phyloP scores from a whole-genome alignment of 768 basidiomycete species.

The Grammothele lineata region DNA sequence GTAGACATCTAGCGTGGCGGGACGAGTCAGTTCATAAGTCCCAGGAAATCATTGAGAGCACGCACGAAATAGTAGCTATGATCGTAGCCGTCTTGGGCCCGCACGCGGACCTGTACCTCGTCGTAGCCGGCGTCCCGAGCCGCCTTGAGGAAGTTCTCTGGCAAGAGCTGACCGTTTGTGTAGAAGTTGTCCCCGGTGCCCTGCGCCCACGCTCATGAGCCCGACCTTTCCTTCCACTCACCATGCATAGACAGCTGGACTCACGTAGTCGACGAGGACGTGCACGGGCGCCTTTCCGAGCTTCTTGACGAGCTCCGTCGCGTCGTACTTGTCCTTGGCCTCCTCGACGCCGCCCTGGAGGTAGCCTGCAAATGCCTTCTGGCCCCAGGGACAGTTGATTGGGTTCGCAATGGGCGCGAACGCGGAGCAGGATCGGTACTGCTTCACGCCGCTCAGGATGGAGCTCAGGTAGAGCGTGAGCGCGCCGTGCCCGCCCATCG shows the following conservation, averaged over 20 bases:
- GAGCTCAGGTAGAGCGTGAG: slow-evolving; percentile 85
- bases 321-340: slow-evolving; percentile 72
- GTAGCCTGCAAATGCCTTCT: slow-evolving; percentile 88
- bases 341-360: slow-evolving; percentile 73
- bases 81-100: slow-evolving; percentile 81
- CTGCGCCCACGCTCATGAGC: slow-evolving; percentile 31
- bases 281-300: slow-evolving; percentile 56
- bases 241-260: too few species aligned
- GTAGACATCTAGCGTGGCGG: slow-evolving; percentile 68
- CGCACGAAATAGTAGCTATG: slow-evolving; percentile 86
- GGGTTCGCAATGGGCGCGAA: slow-evolving; percentile 89
- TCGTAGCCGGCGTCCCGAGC: slow-evolving; percentile 71
- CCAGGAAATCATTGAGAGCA: slow-evolving; percentile 1
- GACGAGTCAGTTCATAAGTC: neutral
- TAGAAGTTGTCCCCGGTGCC: slow-evolving; percentile 82
- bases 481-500: slow-evolving; percentile 97
- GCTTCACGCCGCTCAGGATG: slow-evolving; percentile 36
- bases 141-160: slow-evolving; percentile 81
- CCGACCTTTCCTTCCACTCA: too few species aligned
- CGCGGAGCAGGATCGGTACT: slow-evolving; percentile 84
- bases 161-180: slow-evolving; percentile 82
- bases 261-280: slow-evolving; percentile 83
- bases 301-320: slow-evolving; percentile 73
- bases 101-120: slow-evolving; percentile 71
- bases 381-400: slow-evolving; percentile 83